phyloP scores from a whole-genome alignment of 306 rosid species.

The Cucurbita pepo region DNA sequence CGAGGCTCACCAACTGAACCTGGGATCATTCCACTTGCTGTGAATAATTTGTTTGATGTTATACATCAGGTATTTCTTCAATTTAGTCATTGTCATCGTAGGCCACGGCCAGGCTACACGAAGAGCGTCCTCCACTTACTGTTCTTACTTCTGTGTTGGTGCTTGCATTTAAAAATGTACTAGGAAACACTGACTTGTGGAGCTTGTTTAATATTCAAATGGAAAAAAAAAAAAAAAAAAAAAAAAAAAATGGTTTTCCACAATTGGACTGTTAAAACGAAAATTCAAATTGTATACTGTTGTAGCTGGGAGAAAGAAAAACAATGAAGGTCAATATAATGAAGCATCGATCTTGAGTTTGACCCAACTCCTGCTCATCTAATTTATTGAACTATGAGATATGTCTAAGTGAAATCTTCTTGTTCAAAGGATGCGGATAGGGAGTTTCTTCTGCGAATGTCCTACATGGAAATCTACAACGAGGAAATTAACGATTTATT shows the following conservation, averaged over 20 bases:
- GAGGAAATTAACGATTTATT: conserved; percentile 89
- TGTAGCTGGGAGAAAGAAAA: background rate
- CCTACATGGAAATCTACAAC: conserved; percentile 93
- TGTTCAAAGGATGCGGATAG: conserved; percentile 47
- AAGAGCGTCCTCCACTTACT: background rate
- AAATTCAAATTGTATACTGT: background rate
- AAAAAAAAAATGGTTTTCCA: background rate
- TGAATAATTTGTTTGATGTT: conserved; percentile 41
- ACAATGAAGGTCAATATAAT: background rate
- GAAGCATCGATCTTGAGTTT: background rate
- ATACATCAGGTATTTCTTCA: conserved; percentile 44
- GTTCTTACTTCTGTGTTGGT: background rate
- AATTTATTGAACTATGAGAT: background rate
- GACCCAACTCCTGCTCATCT: background rate
- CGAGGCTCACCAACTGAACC: conserved; percentile 60
- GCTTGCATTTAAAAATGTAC: background rate
- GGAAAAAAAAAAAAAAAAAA: background rate
- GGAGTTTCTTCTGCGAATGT: conserved; percentile 92
- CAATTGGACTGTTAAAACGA: background rate
- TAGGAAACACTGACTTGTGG: background rate
- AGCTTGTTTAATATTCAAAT: background rate
- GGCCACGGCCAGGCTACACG: background rate
- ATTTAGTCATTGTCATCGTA: background rate
- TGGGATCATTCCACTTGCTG: conserved; percentile 87
- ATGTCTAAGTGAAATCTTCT: conserved; percentile 5